Evolutionary conservation across 768 basidiomycete species (phyloP).

Genomic region (Boletus coccyginus): DNA sequence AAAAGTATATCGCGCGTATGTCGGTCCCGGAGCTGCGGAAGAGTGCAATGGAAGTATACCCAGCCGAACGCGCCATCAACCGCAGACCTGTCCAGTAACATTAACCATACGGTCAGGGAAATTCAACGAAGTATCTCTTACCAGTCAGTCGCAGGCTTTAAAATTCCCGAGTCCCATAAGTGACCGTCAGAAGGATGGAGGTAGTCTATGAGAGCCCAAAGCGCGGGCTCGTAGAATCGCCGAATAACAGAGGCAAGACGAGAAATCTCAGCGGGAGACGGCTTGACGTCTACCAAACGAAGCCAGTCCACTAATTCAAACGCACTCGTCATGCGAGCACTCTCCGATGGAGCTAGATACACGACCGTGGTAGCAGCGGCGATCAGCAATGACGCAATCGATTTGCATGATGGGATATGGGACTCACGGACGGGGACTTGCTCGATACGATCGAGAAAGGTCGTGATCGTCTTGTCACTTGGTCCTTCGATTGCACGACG

Average conservation of each 20-base stretch:
- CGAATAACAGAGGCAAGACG: constrained; percentile 40
- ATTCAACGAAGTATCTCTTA: constrained; percentile 15
- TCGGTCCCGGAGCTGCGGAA: constrained; percentile 19
- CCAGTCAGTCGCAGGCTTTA: constrained; percentile 19
- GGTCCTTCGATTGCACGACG: background rate
- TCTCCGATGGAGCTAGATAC: constrained; percentile 38
- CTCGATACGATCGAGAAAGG: constrained; percentile 46
- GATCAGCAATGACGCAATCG: background rate
- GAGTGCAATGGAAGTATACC: constrained; percentile 40
- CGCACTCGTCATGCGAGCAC: constrained; percentile 38
- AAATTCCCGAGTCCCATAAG: constrained; percentile 39
- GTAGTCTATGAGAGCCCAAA: constrained; percentile 42
- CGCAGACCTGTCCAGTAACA: constrained; percentile 6
- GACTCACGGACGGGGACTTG: constrained; percentile 46
- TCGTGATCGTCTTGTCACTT: constrained; percentile 26
- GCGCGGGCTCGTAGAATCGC: constrained; percentile 40
- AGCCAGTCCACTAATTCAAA: constrained; percentile 65
- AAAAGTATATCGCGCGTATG: constrained; percentile 34
- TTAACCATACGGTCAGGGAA: background rate
- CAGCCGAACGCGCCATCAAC: constrained; percentile 38
- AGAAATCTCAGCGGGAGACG: constrained; percentile 37
- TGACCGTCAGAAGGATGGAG: constrained; percentile 41
- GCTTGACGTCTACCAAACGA: constrained; percentile 42
- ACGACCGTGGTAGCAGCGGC: background rate
- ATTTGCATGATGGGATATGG: background rate